phyloP scores from a whole-genome alignment of 768 basidiomycete species.

The Hericium erinaceus region DNA sequence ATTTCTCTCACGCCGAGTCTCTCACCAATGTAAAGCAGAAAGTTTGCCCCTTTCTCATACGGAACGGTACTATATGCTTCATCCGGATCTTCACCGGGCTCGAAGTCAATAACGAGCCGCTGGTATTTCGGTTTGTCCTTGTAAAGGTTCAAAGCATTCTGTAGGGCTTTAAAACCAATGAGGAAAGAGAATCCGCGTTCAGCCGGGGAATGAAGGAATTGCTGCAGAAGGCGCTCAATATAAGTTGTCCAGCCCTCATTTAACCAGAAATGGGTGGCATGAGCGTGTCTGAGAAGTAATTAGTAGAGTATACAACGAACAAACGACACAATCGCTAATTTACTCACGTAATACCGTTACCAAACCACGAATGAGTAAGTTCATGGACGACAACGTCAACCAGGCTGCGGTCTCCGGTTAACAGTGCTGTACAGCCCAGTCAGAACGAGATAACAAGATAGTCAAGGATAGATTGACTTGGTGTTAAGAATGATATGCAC shows the following conservation, averaged over 20 bases:
- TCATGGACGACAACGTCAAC: slow-evolving; percentile 90
- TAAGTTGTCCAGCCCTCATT: slow-evolving; percentile 95
- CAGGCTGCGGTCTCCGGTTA: slow-evolving; percentile 79
- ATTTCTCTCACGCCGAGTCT: not conserved
- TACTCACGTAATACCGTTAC: slow-evolving; percentile 75
- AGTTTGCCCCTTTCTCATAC: slow-evolving; percentile 86
- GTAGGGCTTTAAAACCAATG: slow-evolving; percentile 62
- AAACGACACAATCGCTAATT: not conserved
- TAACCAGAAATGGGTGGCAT: slow-evolving; percentile 79
- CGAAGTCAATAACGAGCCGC: slow-evolving; percentile 67
- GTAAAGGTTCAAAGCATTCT: slow-evolving; percentile 61
- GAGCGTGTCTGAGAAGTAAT: slow-evolving; percentile 38
- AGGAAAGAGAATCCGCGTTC: slow-evolving; percentile 75
- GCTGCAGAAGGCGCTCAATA: slow-evolving; percentile 73
- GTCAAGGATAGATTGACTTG: slow-evolving; percentile 40
- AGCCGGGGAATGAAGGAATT: slow-evolving; percentile 60
- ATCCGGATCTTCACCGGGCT: slow-evolving; percentile 67
- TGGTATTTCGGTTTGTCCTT: slow-evolving; percentile 62
- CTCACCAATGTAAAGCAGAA: slow-evolving; percentile 76
- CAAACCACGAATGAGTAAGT: slow-evolving; percentile 82
- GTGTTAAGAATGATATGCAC: slow-evolving; percentile 81
- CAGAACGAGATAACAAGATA: not conserved
- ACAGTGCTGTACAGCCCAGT: slow-evolving; percentile 40
- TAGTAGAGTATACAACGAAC: not conserved
- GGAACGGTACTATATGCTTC: slow-evolving; percentile 68